Evolutionary conservation across 495 filamentous ascomycete species (phyloP).

Genomic region (Umbilicaria muhlenbergii): DNA sequence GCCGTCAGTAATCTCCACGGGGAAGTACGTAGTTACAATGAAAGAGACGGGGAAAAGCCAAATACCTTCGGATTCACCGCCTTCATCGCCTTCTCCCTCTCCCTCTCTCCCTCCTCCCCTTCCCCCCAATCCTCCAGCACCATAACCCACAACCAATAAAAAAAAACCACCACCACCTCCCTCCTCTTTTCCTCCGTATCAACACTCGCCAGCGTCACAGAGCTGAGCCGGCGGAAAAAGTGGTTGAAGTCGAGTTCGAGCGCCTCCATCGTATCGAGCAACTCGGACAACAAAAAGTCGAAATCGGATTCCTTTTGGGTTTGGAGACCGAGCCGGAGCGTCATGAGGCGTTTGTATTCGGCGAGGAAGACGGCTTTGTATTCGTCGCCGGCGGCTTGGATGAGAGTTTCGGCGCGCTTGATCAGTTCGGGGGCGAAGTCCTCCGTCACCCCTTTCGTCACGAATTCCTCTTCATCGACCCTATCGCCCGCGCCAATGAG

Average conservation of each 20-base stretch:
- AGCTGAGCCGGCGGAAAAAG: constrained; percentile 66
- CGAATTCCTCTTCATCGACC: constrained; percentile 55
- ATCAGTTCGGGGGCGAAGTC: constrained; percentile 51
- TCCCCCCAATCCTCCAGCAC: constrained; percentile 56
- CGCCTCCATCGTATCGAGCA: constrained; percentile 68
- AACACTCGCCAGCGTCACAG: constrained; percentile 38
- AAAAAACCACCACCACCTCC: constrained; percentile 48
- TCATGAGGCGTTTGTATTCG: constrained; percentile 79
- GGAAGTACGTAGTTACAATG: background rate
- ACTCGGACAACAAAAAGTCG: constrained; percentile 53
- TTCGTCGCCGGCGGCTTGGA: constrained; percentile 62
- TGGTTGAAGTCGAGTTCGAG: constrained; percentile 81
- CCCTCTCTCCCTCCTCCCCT: constrained; percentile 32
- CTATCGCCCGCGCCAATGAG: constrained; percentile 55
- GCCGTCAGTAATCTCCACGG: too few relatives aligned
- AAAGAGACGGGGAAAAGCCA: background rate
- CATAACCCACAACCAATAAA: constrained; percentile 48
- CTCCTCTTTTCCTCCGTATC: constrained; percentile 42
- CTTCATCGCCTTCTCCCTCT: constrained; percentile 60
- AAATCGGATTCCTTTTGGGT: constrained; percentile 55
- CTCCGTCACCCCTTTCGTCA: constrained; percentile 53
- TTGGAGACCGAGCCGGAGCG: constrained; percentile 56
- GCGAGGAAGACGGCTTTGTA: constrained; percentile 71
- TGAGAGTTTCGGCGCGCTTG: constrained; percentile 65
- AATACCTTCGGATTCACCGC: constrained; percentile 64